Base-by-base conservation (phyloP, 2,329 filamentous ascomycete genomes). In the Hypoxylon rubiginosum region DNA sequence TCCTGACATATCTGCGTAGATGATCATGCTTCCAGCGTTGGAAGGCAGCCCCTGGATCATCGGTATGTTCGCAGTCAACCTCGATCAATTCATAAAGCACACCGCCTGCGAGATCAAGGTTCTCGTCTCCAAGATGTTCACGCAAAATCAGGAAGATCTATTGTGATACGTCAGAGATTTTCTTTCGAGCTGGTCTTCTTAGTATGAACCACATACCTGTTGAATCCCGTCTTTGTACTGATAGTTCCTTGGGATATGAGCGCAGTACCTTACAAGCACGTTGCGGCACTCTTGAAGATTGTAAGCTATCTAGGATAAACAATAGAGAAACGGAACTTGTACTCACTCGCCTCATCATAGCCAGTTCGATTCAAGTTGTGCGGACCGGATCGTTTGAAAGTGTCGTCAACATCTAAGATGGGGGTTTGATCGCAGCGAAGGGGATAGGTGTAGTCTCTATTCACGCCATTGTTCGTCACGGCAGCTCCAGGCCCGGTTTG, bases 51-150 rank as follows among this genome's bases (percentile, higher is more conserved):
- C 81, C 81, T 36, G 81, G 78, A 55, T 83, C 82, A 48, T 83
- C 81, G 1, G 80, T 82, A 66, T 81, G 73, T 39, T 79, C 75
- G 56, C 80, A 82, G 67, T 83, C 81, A 34, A 83, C 75, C 67
- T 83, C 82, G 36, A 84, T 83, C 60, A 83, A 70, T 68, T 84
- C 82, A 63, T 84, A 82, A 7, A 83, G 74, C 3, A 83, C 82
- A 4, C 82, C 82, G 32, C 79, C 78, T 11, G 81, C 79, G 21
- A 80, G 70, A 48, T 82, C 81, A 34, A 83, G 71, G 58, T 82
- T 80, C 64, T 83, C 81, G 52, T 83, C 81, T 8, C 81, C 82
- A 39, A 83, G 76, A 68, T 82, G 79, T 50, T 83, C 79, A 53
- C 81, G 76, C 15, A 83, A 70, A 39, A 82, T 75, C 11, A 82